phyloP scores from a whole-genome alignment of 192 early-diverging fungal species.

The Allomyces macrogynus region DNA sequence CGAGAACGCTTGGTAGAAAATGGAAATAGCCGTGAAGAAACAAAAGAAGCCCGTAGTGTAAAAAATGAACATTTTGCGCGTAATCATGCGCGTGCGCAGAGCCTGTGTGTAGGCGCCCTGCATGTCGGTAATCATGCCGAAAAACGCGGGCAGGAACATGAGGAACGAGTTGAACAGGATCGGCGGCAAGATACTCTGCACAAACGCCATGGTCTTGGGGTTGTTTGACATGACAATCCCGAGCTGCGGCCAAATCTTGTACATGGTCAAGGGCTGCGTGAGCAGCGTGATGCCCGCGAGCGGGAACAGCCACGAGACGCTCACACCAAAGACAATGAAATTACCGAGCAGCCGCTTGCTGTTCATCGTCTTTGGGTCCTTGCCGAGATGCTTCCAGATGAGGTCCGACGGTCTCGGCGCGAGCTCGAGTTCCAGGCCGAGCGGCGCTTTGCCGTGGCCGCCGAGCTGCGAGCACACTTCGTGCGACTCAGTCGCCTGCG shows the following conservation, averaged over 20 bases:
- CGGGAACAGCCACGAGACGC: neutral
- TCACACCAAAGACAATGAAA: neutral
- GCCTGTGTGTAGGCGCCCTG: neutral
- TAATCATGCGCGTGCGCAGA: neutral
- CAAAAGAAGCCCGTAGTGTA: neutral
- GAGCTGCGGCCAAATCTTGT: neutral
- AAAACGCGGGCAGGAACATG: neutral
- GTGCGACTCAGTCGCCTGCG: neutral
- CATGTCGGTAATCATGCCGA: neutral
- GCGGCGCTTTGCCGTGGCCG: neutral
- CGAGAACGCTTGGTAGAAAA: neutral
- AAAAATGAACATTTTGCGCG: neutral
- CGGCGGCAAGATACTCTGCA: neutral
- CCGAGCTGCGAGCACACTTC: neutral
- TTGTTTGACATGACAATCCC: neutral
- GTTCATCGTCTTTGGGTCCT: neutral
- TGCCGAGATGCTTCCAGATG: neutral
- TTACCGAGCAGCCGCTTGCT: neutral
- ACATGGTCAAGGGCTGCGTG: neutral
- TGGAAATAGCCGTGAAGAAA: neutral
- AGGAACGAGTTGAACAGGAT: neutral
- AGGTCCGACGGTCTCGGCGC: neutral
- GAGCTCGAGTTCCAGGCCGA: neutral
- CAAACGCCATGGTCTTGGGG: neutral
- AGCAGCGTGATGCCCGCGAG: neutral